These are phyloP conservation scores for Globisporangium takayamanum DNA, from an alignment of 352 stramenopile species.

Conservation along the genomic window DNA sequence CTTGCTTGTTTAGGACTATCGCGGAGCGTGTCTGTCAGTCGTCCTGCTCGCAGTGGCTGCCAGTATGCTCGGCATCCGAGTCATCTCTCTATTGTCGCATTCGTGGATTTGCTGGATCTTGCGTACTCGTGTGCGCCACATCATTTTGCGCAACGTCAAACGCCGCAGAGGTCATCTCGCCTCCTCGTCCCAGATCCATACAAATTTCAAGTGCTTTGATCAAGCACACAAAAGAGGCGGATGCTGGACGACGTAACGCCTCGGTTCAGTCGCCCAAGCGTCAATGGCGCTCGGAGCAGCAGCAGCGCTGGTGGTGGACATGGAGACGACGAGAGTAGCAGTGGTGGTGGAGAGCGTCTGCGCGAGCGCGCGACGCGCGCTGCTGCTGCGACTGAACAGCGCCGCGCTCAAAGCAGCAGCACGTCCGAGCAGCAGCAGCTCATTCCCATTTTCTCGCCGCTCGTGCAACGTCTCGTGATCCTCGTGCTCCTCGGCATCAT, in stretches of 20 bases:
- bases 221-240: too few species aligned
- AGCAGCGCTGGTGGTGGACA: neutral
- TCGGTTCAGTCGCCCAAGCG: slow-evolving; percentile 6
- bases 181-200: neutral
- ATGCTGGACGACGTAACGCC: slow-evolving; percentile 2
- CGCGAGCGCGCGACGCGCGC: too few species aligned
- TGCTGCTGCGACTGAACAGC: too few species aligned
- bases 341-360: too few species aligned
- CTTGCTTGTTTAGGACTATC: too few species aligned
- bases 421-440: neutral
- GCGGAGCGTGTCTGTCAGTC: too few species aligned
- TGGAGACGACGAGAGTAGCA: neutral
- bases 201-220: neutral
- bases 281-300: neutral
- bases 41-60: too few species aligned
- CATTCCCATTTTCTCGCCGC: slow-evolving; percentile 4
- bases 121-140: too few species aligned
- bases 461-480: slow-evolving; percentile 2
- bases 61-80: neutral
- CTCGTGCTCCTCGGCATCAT: slow-evolving; percentile 3
- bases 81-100: neutral
- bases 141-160: too few species aligned
- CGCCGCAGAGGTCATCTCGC: too few species aligned
- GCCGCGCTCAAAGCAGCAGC: neutral
- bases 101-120: neutral